Evolutionary conservation across 2,329 filamentous ascomycete species (phyloP), one percentile per base, ranked within the genome.

Genomic region (Fusarium papillatum): DNA sequence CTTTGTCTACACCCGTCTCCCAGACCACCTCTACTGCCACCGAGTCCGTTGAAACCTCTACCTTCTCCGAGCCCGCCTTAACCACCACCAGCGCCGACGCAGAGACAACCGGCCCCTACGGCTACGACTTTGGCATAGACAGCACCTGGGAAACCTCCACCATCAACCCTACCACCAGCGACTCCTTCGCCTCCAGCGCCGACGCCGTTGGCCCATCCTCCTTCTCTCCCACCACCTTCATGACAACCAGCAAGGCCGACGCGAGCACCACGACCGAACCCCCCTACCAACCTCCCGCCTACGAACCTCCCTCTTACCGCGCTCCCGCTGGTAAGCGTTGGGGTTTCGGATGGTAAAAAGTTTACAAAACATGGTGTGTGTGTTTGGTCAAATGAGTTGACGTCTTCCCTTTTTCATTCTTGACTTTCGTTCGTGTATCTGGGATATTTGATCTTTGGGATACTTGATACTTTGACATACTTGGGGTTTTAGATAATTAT

Each of bases 291-390:
- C 75, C 77, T 1, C 80, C 79, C 2, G 74, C 79, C 24, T 82
- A 82, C 39, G 74, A 74, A 9, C 72, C 78, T 5, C 74, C 74
- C 7, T 76, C 74, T 3, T 76, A 76, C 68, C 74, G 46, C 8
- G 71, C 75, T 50, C 69, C 79, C 53, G 75, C 72, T 0, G 81
- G 80, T 8, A 80, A 77, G 71, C 68, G 72, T 8, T 72, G 74
- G 70, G 70, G 57, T 4, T 64, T 78, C n/a, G 36, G 53, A 7
- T 62, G 63, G 60, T 74, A 50, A 74, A n/a, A 19, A 22, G 5
- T 11, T 17, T 26, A 55, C 36, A 66, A 65, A 53, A 24, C 14
- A 48, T 5, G 31, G 46, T 24, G 46, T 8, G 50, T 41, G 26
- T 38, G 22, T 53, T 10, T 53, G 22, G 29, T 57, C 24, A 26